These are phyloP conservation scores for Nicotiana otophora DNA, from an alignment of 257 asterid genomes.

Conservation along the genomic window DNA sequence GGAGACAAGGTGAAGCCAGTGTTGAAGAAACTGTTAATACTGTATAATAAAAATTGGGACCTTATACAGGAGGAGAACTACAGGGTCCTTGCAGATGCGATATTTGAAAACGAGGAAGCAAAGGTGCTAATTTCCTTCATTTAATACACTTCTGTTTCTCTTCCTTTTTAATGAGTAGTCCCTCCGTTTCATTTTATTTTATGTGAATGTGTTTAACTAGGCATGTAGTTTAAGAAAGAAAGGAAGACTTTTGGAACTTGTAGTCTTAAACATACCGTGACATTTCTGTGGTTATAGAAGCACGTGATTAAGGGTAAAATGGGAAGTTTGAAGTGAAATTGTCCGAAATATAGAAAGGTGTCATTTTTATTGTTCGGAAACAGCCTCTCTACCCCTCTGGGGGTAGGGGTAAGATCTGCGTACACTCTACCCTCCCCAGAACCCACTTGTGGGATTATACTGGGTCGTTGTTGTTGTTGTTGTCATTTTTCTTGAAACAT, in stretches of 20 bases:
- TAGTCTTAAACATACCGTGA: background rate
- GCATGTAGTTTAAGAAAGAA: background rate
- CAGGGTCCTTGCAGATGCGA: conserved; percentile 78
- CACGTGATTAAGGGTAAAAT: background rate
- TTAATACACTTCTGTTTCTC: background rate
- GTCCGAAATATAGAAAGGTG: background rate
- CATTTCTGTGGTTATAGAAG: background rate
- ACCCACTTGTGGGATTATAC: no score
- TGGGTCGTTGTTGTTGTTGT: no score
- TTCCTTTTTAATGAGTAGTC: background rate
- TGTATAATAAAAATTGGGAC: conserved; percentile 67
- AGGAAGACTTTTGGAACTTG: background rate
- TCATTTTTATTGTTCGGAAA: background rate
- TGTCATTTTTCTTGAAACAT: background rate
- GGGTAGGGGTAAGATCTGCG: no score
- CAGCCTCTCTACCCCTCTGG: no score
- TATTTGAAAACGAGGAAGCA: conserved; percentile 57
- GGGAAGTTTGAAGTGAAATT: background rate
- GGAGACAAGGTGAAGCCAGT: conserved; percentile 67
- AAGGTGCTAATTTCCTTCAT: conserved; percentile 26
- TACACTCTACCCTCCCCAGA: no score
- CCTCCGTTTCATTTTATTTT: background rate
- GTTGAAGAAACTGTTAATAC: conserved; percentile 54
- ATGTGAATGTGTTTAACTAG: background rate
- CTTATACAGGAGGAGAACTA: conserved; percentile 76